phyloP scores from a whole-genome alignment of 768 basidiomycete species.

The Suillus fuscotomentosus region DNA sequence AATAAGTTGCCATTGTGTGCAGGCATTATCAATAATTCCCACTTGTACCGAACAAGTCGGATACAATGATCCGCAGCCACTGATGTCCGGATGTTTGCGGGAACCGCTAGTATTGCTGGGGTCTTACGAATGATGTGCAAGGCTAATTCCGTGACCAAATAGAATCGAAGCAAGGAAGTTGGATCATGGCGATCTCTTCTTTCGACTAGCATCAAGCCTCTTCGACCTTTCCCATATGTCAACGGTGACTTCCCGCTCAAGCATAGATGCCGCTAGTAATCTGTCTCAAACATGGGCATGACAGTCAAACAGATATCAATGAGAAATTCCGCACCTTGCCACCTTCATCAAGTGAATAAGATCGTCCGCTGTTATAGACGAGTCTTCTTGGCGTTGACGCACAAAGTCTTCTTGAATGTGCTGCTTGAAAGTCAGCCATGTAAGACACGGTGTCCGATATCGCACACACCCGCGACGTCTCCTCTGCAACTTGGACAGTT shows the following conservation, averaged over 20 bases:
- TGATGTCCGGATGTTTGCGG: not conserved
- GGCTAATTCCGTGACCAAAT: not conserved
- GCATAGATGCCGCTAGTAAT: constrained; percentile 59
- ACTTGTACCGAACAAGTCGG: not conserved
- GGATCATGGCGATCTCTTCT: constrained; percentile 6
- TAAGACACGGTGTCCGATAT: not conserved
- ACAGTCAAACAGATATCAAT: constrained; percentile 2
- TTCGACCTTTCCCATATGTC: constrained; percentile 67
- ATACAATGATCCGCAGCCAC: not conserved
- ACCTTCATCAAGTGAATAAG: constrained; percentile 67
- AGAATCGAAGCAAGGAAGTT: not conserved
- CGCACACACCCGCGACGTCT: constrained; percentile 54
- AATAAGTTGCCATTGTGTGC: not conserved
- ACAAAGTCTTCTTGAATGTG: constrained; percentile 79
- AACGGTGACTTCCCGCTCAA: constrained; percentile 52
- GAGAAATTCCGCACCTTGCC: constrained; percentile 52
- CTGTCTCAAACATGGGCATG: constrained; percentile 34
- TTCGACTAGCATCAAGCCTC: constrained; percentile 51
- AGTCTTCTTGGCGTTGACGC: constrained; percentile 36
- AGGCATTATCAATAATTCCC: not conserved
- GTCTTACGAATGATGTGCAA: not conserved
- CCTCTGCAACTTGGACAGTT: constrained; percentile 50
- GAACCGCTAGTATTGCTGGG: not conserved
- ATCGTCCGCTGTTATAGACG: constrained; percentile 51
- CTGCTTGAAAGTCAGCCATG: constrained; percentile 32